phyloP scores from a whole-genome alignment of 1,139 yeast species.

The Debaryomyces coudertii region DNA sequence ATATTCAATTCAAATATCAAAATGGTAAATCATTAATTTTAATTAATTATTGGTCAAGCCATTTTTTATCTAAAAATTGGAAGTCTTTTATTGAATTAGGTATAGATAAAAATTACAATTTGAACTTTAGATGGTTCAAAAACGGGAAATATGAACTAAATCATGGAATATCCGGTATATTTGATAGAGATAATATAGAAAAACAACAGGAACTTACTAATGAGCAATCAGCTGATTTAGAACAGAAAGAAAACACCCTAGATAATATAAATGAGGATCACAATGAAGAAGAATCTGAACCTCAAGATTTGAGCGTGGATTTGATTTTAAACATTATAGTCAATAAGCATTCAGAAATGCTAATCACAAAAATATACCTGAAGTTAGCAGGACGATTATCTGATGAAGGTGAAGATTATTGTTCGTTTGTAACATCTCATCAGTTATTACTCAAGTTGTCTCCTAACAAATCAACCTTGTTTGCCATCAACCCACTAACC shows the following conservation, averaged over 20 bases:
- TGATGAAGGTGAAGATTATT: slow-evolving; percentile 1
- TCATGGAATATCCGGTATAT: slow-evolving; percentile 23
- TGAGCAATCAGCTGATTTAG: not conserved
- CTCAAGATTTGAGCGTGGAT: slow-evolving; percentile 41
- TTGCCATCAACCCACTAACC: slow-evolving; percentile 50
- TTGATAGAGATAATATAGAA: slow-evolving; percentile 10
- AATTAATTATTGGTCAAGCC: slow-evolving; percentile 71
- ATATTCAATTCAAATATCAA: slow-evolving; percentile 66
- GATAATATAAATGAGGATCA: slow-evolving; percentile 11
- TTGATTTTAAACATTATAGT: slow-evolving; percentile 36
- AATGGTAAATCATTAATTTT: slow-evolving; percentile 63
- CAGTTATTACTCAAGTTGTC: slow-evolving; percentile 42
- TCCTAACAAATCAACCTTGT: slow-evolving; percentile 37
- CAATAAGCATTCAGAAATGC: slow-evolving; percentile 42
- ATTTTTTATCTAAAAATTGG: slow-evolving; percentile 39
- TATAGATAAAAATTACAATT: slow-evolving; percentile 51
- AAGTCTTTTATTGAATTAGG: slow-evolving; percentile 68
- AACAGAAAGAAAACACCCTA: slow-evolving; percentile 8
- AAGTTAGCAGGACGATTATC: slow-evolving; percentile 16
- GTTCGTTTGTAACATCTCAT: slow-evolving; percentile 33
- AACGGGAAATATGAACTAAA: slow-evolving; percentile 46
- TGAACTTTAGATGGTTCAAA: slow-evolving; percentile 69
- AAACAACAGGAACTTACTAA: slow-evolving; percentile 1
- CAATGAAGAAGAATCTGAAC: slow-evolving; percentile 23
- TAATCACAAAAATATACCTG: slow-evolving; percentile 29